Conservation (phyloP, 1,284 basidiomycete genomes). For the Chondrostereum purpureum region DNA sequence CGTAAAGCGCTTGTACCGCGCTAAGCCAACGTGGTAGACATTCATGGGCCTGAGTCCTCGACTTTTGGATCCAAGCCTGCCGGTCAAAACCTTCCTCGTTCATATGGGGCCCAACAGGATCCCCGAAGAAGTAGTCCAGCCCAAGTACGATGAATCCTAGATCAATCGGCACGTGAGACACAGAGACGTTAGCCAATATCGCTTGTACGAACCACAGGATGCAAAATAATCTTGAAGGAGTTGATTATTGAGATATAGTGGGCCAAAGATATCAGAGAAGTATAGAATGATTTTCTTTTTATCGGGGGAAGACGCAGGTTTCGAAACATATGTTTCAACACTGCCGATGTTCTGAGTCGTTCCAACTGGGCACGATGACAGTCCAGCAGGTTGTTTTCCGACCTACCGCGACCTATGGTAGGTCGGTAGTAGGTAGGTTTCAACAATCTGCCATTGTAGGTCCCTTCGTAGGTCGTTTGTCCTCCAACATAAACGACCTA, state of each 20-base stretch:
- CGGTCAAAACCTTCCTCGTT: conserved; percentile 33
- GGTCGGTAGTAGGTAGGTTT: too few relatives aligned
- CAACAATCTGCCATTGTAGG: too few relatives aligned
- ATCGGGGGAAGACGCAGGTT: conserved; percentile 18
- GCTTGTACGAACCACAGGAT: conserved; percentile 31
- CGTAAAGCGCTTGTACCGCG: conserved; percentile 38
- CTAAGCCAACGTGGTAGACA: conserved; percentile 43
- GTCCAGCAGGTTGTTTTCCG: too few relatives aligned
- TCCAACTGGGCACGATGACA: too few relatives aligned
- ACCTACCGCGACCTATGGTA: too few relatives aligned
- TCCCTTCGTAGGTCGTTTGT: too few relatives aligned
- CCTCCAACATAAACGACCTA: too few relatives aligned
- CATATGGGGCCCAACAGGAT: conserved; percentile 25
- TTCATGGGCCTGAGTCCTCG: conserved; percentile 27
- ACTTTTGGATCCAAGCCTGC: conserved; percentile 32
- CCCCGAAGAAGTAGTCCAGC: conserved; percentile 52
- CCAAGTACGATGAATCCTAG: conserved; percentile 48
- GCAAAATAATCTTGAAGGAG: conserved; percentile 49
- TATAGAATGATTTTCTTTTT: conserved; percentile 39
- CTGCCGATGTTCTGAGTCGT: conserved; percentile 35
- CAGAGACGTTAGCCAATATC: too few relatives aligned
- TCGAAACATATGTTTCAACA: conserved; percentile 45
- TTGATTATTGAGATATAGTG: conserved; percentile 42
- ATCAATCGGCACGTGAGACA: not conserved
- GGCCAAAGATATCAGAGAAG: conserved; percentile 42